A percentile compares a stretch with the other conserved stretches of the same genome.
Evolutionary conservation across 495 filamentous ascomycete species (phyloP).

Genomic region (Mytilinidion resinicola): DNA sequence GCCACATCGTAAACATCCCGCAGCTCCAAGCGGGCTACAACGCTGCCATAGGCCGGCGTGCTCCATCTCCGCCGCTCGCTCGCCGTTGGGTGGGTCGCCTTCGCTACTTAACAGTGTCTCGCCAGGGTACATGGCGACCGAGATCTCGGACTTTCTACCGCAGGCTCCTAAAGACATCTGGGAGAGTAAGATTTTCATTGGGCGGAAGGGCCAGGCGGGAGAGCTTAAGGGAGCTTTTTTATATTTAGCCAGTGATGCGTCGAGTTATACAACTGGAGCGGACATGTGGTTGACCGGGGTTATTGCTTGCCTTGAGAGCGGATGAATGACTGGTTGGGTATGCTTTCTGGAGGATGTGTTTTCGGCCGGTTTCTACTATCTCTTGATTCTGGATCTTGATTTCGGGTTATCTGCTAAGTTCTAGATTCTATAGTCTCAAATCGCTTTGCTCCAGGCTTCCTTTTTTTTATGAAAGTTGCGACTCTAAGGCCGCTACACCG

Average conservation of each 20-base stretch:
- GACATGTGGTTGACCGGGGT: constrained; percentile 54
- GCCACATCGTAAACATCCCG: constrained; percentile 71
- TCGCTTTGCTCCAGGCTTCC: too few relatives aligned
- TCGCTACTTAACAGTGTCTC: constrained; percentile 70
- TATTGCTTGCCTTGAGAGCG: constrained; percentile 30
- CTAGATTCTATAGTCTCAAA: too few relatives aligned
- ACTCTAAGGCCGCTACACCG: too few relatives aligned
- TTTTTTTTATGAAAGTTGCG: too few relatives aligned
- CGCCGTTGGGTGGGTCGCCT: constrained; percentile 73
- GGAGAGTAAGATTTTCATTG: constrained; percentile 72
- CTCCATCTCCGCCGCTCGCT: constrained; percentile 38
- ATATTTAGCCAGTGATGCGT: constrained; percentile 67
- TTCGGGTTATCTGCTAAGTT: too few relatives aligned
- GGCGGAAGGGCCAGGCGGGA: constrained; percentile 66
- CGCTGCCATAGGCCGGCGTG: constrained; percentile 62
- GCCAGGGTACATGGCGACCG: constrained; percentile 75
- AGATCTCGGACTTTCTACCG: constrained; percentile 67
- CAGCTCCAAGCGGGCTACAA: constrained; percentile 80
- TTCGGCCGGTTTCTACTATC: too few relatives aligned
- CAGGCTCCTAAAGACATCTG: constrained; percentile 65
- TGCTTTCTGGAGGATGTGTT: too few relatives aligned
- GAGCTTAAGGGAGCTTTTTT: constrained; percentile 82
- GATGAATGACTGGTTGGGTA: not conserved
- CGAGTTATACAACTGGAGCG: constrained; percentile 39
- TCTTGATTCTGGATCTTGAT: too few relatives aligned